Evolutionary conservation across 805 yeast species (phyloP).

Genomic region (Wickerhamomyces subpelliculosus): DNA sequence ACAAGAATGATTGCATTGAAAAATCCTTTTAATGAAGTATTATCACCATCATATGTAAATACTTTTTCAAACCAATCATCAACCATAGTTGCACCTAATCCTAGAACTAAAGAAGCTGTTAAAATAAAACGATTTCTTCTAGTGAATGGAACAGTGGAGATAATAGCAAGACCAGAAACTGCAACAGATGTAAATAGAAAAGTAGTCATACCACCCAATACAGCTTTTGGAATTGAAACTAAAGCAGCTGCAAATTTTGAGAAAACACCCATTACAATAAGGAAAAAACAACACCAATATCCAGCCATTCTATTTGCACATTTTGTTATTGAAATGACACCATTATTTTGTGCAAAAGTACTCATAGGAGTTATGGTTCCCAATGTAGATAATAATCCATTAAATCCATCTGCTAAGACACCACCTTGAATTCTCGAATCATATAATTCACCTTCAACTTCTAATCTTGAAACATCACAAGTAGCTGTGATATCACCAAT

Average conservation of each 20-base stretch:
- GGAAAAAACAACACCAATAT: slow-evolving; percentile 72
- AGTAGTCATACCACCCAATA: slow-evolving; percentile 87
- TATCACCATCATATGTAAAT: slow-evolving; percentile 58
- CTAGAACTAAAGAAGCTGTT: slow-evolving; percentile 56
- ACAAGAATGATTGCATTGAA: slow-evolving; percentile 60
- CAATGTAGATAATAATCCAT: slow-evolving; percentile 70
- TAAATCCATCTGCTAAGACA: slow-evolving; percentile 80
- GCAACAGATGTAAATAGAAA: slow-evolving; percentile 71
- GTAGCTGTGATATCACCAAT: slow-evolving; percentile 95
- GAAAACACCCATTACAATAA: slow-evolving; percentile 81
- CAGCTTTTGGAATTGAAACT: slow-evolving; percentile 71
- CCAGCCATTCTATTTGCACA: slow-evolving; percentile 85
- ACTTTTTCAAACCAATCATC: slow-evolving; percentile 57
- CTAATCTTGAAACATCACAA: slow-evolving; percentile 81
- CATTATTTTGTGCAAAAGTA: slow-evolving; percentile 92
- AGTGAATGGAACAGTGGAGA: slow-evolving; percentile 45
- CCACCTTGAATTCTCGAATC: slow-evolving; percentile 93
- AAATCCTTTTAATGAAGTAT: slow-evolving; percentile 50
- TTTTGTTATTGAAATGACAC: slow-evolving; percentile 87
- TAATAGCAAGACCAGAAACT: slow-evolving; percentile 66
- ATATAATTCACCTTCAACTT: slow-evolving; percentile 73
- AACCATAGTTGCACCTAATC: slow-evolving; percentile 63
- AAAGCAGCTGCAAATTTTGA: slow-evolving; percentile 87
- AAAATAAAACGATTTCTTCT: slow-evolving; percentile 69
- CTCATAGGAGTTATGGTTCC: slow-evolving; percentile 87